These are phyloP conservation scores for Suillus subalutaceus DNA, from an alignment of 768 basidiomycete species.

Conservation along the genomic window DNA sequence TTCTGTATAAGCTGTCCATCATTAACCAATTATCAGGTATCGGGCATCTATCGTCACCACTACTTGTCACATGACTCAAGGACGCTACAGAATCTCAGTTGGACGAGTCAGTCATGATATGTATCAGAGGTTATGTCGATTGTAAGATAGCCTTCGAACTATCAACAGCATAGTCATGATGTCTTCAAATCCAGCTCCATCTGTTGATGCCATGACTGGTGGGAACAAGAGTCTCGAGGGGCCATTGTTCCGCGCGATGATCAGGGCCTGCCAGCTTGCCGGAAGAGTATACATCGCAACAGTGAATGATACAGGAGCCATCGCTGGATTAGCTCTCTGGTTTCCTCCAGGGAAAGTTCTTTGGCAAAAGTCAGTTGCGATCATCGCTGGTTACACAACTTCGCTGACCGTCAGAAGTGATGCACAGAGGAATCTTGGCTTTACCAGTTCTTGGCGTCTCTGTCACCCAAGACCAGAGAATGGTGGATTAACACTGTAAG, in stretches of 20 bases:
- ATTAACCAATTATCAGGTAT: not conserved
- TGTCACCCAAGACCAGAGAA: not conserved
- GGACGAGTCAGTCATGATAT: not conserved
- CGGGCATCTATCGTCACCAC: not conserved
- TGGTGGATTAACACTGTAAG: not conserved
- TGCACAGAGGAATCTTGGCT: not conserved
- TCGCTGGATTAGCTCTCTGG: constrained; percentile 2
- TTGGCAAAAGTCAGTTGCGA: not conserved
- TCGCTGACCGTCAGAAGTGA: not conserved
- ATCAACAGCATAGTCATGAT: not conserved
- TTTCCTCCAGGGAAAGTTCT: not conserved
- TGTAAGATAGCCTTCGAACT: not conserved
- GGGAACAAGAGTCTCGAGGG: not conserved
- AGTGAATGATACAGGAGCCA: not conserved
- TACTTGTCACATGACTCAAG: not conserved
- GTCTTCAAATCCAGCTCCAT: not conserved
- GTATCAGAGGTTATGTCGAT: not conserved
- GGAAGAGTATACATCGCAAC: not conserved
- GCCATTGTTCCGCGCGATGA: not conserved
- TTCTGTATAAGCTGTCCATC: not conserved
- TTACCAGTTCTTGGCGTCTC: not conserved
- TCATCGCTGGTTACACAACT: not conserved
- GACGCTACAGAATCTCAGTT: not conserved
- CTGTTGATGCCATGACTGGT: not conserved
- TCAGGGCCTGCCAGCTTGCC: not conserved